Percentiles rank a stretch among this genome's conserved stretches.
Conservation (phyloP, 139 green algal genomes). For the Picochlorum costavermella region DNA sequence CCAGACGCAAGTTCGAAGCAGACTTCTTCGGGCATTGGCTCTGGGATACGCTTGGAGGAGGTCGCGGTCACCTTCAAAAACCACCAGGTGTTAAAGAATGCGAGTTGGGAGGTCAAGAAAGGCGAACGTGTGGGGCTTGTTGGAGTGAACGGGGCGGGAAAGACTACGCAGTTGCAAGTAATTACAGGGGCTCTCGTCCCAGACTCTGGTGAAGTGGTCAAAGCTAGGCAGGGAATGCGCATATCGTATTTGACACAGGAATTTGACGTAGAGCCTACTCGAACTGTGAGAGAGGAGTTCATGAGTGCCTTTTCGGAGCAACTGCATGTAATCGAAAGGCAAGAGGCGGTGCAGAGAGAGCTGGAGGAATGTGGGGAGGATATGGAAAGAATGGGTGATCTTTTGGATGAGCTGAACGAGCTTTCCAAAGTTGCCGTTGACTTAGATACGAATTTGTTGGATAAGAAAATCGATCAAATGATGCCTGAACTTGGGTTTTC, state of each 20-base stretch:
- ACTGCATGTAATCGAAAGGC: slow-evolving; percentile 49
- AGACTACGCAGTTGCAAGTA: slow-evolving; percentile 97
- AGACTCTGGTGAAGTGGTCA: slow-evolving; percentile 82
- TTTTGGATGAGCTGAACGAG: slow-evolving; percentile 86
- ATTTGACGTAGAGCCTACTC: slow-evolving; percentile 84
- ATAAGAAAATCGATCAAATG: slow-evolving; percentile 95
- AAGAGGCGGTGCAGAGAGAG: slow-evolving; percentile 67
- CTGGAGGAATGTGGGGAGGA: slow-evolving; percentile 82
- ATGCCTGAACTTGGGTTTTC: slow-evolving; percentile 97
- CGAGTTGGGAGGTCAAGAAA: slow-evolving; percentile 93
- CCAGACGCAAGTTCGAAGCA: not conserved
- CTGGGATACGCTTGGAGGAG: slow-evolving; percentile 62
- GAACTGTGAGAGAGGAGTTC: slow-evolving; percentile 97
- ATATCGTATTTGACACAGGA: slow-evolving; percentile 95
- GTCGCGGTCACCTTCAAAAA: slow-evolving; percentile 82
- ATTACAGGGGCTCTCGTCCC: slow-evolving; percentile 79
- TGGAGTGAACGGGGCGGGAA: slow-evolving; percentile 96
- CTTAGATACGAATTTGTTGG: slow-evolving; percentile 68
- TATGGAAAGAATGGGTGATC: slow-evolving; percentile 79
- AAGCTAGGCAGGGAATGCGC: slow-evolving; percentile 66
- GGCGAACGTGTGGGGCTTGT: slow-evolving; percentile 94
- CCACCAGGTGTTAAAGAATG: slow-evolving; percentile 78
- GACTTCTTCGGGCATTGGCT: slow-evolving; percentile 42
- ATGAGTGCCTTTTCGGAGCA: slow-evolving; percentile 69
- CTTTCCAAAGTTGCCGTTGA: slow-evolving; percentile 72